Evolutionary conservation across 2,329 filamentous ascomycete genomes (phyloP).

Genomic region (Taxawa tesnikishii): DNA sequence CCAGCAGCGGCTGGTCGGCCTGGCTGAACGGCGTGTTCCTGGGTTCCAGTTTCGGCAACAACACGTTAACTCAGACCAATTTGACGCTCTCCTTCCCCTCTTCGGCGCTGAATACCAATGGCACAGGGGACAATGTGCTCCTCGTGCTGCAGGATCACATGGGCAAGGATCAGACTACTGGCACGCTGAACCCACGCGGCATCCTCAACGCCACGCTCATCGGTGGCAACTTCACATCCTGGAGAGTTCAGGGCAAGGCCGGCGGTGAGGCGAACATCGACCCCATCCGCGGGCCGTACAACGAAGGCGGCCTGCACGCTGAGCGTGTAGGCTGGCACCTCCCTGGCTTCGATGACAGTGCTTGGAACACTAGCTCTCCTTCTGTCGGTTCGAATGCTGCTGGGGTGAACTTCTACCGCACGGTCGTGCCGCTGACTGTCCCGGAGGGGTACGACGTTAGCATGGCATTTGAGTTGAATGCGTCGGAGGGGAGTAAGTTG

Average conservation of each 20-base stretch:
- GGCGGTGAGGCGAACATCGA: constrained; percentile 41
- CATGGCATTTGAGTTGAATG: constrained; percentile 42
- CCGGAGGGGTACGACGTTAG: constrained; percentile 42
- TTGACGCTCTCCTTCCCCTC: constrained; percentile 40
- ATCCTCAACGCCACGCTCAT: constrained; percentile 40
- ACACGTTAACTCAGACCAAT: constrained; percentile 25
- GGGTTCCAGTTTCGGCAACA: constrained; percentile 42
- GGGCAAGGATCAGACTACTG: constrained; percentile 43
- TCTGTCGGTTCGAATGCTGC: constrained; percentile 24
- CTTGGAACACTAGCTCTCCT: constrained; percentile 28
- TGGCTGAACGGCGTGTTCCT: constrained; percentile 46
- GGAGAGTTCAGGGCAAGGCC: constrained; percentile 48
- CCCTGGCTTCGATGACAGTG: constrained; percentile 36
- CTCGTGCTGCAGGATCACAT: constrained; percentile 48
- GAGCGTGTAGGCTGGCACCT: constrained; percentile 49
- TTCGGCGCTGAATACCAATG: constrained; percentile 22
- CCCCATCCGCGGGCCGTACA: constrained; percentile 42
- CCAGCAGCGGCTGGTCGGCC: constrained; percentile 41
- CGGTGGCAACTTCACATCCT: constrained; percentile 37
- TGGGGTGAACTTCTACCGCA: constrained; percentile 46
- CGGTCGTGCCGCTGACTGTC: constrained; percentile 37
- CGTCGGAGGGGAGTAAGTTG: constrained; percentile 31
- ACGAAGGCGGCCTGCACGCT: constrained; percentile 46
- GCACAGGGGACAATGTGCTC: constrained; percentile 31
- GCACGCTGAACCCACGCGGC: constrained; percentile 37